Conservation (phyloP, 164 flowering plant species). For the Tinospora cordifolia region DNA sequence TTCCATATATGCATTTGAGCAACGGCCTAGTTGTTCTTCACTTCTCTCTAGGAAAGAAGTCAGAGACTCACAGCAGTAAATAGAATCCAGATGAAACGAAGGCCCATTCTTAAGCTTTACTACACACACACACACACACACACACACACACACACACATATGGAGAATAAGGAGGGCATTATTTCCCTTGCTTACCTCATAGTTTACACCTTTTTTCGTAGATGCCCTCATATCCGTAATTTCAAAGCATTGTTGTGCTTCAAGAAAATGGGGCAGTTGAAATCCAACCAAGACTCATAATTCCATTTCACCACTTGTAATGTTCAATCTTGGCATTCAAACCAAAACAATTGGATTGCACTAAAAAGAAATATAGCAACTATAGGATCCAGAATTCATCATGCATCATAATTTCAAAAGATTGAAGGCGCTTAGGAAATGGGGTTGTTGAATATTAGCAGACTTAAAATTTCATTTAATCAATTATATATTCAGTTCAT, state of each 20-base stretch:
- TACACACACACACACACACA: too few relatives aligned
- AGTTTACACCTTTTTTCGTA: not conserved
- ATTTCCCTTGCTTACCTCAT: not conserved
- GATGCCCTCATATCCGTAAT: not conserved
- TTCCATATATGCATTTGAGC: not conserved
- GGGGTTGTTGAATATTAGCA: too few relatives aligned
- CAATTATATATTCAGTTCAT: too few relatives aligned
- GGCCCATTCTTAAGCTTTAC: not conserved
- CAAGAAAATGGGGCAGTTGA: not conserved
- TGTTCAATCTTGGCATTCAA: not conserved
- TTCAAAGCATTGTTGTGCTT: not conserved
- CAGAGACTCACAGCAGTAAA: not conserved
- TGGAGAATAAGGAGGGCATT: too few relatives aligned
- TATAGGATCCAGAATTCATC: too few relatives aligned
- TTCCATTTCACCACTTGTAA: not conserved
- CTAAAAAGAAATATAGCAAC: not conserved
- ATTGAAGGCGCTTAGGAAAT: too few relatives aligned
- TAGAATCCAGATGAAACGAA: not conserved
- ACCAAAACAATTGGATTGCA: not conserved
- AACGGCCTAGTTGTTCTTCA: not conserved
- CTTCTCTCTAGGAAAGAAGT: not conserved
- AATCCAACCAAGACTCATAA: not conserved
- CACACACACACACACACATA: too few relatives aligned
- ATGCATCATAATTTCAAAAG: too few relatives aligned
- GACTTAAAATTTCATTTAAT: too few relatives aligned